Percentiles rank a stretch among this genome's conserved stretches.
phyloP scores from a whole-genome alignment of 768 basidiomycete species.

The Lentinula raphanica region DNA sequence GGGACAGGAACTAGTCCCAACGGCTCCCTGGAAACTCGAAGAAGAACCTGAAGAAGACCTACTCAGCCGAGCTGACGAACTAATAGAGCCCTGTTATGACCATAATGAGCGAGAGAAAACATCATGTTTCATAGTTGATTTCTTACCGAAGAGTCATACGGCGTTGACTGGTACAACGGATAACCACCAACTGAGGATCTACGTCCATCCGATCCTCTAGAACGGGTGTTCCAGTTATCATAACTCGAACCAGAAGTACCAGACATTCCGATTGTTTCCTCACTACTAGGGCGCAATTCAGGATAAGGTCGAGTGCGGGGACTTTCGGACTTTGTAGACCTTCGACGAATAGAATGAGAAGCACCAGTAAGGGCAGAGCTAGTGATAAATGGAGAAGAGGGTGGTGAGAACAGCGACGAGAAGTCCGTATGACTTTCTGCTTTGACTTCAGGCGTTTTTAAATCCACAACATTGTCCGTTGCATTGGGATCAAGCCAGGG shows the following conservation, averaged over 20 bases:
- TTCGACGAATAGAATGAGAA: conserved; percentile 22
- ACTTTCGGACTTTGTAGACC: conserved; percentile 26
- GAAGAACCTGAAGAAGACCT: background rate
- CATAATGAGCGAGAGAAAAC: background rate
- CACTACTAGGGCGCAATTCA: conserved; percentile 23
- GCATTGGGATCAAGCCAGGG: conserved; percentile 25
- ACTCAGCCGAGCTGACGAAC: background rate
- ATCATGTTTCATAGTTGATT: background rate
- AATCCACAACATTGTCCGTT: conserved; percentile 22
- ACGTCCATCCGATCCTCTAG: conserved; percentile 23
- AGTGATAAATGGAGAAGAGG: conserved; percentile 20
- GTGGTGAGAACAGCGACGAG: conserved; percentile 31
- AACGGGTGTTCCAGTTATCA: conserved; percentile 6
- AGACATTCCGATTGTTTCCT: conserved; percentile 31
- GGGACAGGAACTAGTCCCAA: background rate
- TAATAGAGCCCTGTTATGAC: background rate
- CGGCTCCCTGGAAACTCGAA: background rate
- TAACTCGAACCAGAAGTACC: conserved; percentile 18
- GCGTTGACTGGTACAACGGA: conserved; percentile 17
- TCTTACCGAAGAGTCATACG: conserved; percentile 7
- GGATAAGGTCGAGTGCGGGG: conserved; percentile 35
- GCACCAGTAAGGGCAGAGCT: conserved; percentile 21
- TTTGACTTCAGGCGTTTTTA: conserved; percentile 33
- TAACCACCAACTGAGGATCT: conserved; percentile 35
- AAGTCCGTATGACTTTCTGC: conserved; percentile 32